Evolutionary conservation across 805 yeast species (phyloP).

Genomic region (Candida qinlingensis): DNA sequence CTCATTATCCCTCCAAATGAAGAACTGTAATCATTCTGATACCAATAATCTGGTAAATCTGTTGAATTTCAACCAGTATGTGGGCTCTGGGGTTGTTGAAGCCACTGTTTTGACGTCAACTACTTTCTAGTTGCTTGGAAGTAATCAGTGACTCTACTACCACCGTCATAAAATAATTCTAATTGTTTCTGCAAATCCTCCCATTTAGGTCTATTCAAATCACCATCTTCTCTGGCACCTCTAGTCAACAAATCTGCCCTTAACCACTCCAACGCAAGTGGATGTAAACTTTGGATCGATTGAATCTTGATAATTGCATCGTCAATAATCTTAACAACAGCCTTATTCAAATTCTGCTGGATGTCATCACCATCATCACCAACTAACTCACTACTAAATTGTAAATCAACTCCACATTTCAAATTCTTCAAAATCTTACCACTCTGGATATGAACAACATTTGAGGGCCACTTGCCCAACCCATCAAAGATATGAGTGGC

Average conservation of each 20-base stretch:
- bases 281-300: constrained; percentile 55
- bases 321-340: constrained; percentile 13
- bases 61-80: no score
- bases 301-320: constrained; percentile 30
- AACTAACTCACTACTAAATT: constrained; percentile 16
- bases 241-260: constrained; percentile 38
- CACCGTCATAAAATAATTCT: constrained; percentile 39
- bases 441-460: constrained; percentile 68
- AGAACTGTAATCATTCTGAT: no score
- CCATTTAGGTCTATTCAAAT: constrained; percentile 50
- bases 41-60: no score
- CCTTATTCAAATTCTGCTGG: constrained; percentile 18
- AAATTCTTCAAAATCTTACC: constrained; percentile 46
- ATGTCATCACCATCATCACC: constrained; percentile 19
- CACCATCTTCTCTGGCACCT: constrained; percentile 46
- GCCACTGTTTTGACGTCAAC: background rate
- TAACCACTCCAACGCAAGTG: constrained; percentile 69
- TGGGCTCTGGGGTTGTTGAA: background rate
- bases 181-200: constrained; percentile 43
- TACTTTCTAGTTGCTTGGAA: constrained; percentile 43
- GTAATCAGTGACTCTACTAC: constrained; percentile 39
- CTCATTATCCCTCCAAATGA: no score
- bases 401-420: constrained; percentile 29
- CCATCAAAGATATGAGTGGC: constrained; percentile 98
- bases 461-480: constrained; percentile 83